Conservation (phyloP, 2,329 filamentous ascomycete species). For the Xenoacremonium recifei region DNA sequence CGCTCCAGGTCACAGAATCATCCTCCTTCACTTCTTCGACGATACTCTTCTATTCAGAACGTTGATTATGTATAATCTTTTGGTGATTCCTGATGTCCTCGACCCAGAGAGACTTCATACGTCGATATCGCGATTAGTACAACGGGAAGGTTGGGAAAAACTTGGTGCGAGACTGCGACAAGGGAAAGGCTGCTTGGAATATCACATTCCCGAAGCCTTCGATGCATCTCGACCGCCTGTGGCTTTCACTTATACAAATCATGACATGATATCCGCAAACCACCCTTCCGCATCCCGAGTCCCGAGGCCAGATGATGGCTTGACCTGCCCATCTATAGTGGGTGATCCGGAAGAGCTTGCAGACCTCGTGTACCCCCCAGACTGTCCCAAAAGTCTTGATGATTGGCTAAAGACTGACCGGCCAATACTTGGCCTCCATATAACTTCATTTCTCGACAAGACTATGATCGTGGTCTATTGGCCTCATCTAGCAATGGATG, state of each 20-base stretch:
- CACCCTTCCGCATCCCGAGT: constrained; percentile 2
- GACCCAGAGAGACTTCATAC: constrained; percentile 2
- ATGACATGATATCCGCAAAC: background rate
- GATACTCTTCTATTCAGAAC: constrained; percentile 21
- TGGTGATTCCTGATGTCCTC: constrained; percentile 26
- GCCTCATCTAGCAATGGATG: constrained; percentile 41
- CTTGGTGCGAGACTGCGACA: no score
- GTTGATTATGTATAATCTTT: constrained; percentile 22
- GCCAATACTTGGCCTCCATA: constrained; percentile 40
- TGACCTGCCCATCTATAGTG: constrained; percentile 2
- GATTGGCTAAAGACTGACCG: constrained; percentile 37
- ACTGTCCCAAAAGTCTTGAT: constrained; percentile 8
- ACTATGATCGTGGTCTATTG: constrained; percentile 40
- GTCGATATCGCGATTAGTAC: constrained; percentile 1
- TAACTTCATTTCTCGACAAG: constrained; percentile 40
- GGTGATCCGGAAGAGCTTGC: constrained; percentile 6
- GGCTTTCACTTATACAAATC: constrained; percentile 1
- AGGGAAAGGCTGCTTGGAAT: no score
- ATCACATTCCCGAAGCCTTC: constrained; percentile 4
- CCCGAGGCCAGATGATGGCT: background rate
- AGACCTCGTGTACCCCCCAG: background rate
- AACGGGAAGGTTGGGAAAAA: constrained; percentile 5
- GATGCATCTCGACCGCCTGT: background rate
- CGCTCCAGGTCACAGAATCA: no score
- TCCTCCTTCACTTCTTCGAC: constrained; percentile 26